Percentiles rank a stretch among this genome's conserved stretches.
phyloP scores from a whole-genome alignment of 2,329 filamentous ascomycete genomes.

The Pezicula rhizophila region DNA sequence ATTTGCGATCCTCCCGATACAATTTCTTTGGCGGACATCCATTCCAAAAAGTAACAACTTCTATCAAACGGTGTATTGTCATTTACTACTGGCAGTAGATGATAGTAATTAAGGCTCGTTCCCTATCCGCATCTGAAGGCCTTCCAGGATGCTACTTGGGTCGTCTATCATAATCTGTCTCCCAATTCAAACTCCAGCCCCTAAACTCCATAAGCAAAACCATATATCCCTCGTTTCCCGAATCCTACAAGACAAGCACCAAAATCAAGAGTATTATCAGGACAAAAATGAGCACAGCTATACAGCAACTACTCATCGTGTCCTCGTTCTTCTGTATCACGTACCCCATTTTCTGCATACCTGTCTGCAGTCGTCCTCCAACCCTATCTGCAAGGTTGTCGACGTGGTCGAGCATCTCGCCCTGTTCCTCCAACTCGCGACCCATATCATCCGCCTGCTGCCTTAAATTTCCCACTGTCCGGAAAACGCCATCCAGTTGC shows the following conservation, averaged over 20 bases:
- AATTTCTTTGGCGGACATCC: no score
- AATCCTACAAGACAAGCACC: slow-evolving; percentile 51
- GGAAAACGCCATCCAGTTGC: slow-evolving; percentile 86
- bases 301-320: slow-evolving; percentile 80
- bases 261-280: slow-evolving; percentile 81
- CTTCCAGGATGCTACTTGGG: no score
- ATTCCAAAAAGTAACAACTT: no score
- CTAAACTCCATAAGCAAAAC: not conserved
- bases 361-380: slow-evolving; percentile 75
- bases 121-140: no score
- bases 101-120: no score
- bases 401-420: slow-evolving; percentile 78
- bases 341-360: slow-evolving; percentile 78
- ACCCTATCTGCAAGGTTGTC: slow-evolving; percentile 83
- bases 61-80: no score
- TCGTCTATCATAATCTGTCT: not conserved
- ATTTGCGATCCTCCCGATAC: no score
- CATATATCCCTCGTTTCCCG: not conserved
- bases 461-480: slow-evolving; percentile 84
- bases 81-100: no score
- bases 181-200: not conserved
- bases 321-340: slow-evolving; percentile 91
- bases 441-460: slow-evolving; percentile 95
- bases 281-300: slow-evolving; percentile 80
- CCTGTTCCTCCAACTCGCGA: slow-evolving; percentile 90